Evolutionary conservation across 1,284 basidiomycete genomes (phyloP), one percentile per base, ranked within the genome.

Genomic region (Cryptococcus sp.): DNA sequence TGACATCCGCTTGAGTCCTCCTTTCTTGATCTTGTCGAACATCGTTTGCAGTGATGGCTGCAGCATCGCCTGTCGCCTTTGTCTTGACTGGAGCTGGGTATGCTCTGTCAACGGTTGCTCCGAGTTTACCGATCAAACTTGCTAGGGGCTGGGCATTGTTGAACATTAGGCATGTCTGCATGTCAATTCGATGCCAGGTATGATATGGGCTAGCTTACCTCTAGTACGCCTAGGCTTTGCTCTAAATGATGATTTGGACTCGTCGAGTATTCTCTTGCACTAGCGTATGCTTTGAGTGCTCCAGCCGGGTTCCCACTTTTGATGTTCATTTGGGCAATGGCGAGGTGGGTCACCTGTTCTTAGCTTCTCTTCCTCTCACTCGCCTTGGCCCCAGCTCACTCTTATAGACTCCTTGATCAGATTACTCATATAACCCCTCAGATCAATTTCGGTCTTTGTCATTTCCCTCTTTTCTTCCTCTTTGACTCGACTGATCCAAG

Each of bases 361-460:
- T 14, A 32, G 24, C 23, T 31, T 2, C 23, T 1, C 23, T 31
- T 2, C 23, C 2, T 36, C 2, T 10, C 23, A 24, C 4, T 28
- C 28, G 32, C 13, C 23, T 2, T 2, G 37, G 23, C 1, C 2
- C 1, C 1, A 5, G 57, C 71, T 59, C 55, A 73, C 71, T 24
- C 71, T 45, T 25, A 73, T 73, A 52, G 63, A 67, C 59, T 73
- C 71, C 47, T 69, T 72, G 62, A 72, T 72, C 23, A 73, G 58
- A 50, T 72, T 73, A 50, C 64, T 66, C 57, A 70, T 60, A 55
- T 72, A 73, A 9, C 69, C 69, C 45, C 60, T 64, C 23, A 72
- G 56, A 54, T 73, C 72, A 10, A 73, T 66, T 24, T 56, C 59
- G 48, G 72, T 56, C 40, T 58, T 60, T n/a, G 53, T 48, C 16